Percentiles rank a stretch among this genome's conserved stretches.
Conservation (phyloP, 805 yeast genomes). For the Maudiozyma pseudohumilis region DNA sequence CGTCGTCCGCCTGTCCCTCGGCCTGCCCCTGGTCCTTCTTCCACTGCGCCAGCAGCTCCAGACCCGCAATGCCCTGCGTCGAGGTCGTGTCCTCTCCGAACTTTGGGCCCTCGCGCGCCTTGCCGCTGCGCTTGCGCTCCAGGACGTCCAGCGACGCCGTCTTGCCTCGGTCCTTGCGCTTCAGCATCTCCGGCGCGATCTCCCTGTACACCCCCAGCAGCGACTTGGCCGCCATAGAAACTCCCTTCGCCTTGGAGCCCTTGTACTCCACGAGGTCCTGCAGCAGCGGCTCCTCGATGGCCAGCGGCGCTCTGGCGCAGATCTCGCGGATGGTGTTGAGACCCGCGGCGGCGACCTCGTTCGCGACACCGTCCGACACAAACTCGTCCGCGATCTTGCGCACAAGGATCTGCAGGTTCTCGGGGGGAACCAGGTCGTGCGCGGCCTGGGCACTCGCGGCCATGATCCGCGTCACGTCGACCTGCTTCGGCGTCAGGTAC, state of each 20-base stretch:
- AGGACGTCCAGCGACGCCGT: slow-evolving; percentile 75
- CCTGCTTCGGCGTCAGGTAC: slow-evolving; percentile 88
- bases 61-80: slow-evolving; percentile 75
- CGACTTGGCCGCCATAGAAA: slow-evolving; percentile 87
- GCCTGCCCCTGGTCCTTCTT: too few relatives aligned
- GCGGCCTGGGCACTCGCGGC: slow-evolving; percentile 96
- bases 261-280: slow-evolving; percentile 87
- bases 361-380: slow-evolving; percentile 95
- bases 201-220: slow-evolving; percentile 82
- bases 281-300: slow-evolving; percentile 76
- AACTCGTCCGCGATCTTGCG: slow-evolving; percentile 95
- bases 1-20: too few relatives aligned
- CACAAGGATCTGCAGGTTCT: slow-evolving; percentile 65
- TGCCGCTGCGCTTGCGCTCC: slow-evolving; percentile 42
- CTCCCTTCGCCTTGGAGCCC: slow-evolving; percentile 90
- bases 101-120: slow-evolving; percentile 9
- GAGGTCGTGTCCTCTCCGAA: slow-evolving; percentile 57
- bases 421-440: slow-evolving; percentile 97
- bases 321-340: slow-evolving; percentile 91
- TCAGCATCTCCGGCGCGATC: slow-evolving; percentile 92
- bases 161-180: slow-evolving; percentile 87
- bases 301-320: slow-evolving; percentile 84
- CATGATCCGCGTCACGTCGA: slow-evolving; percentile 89
- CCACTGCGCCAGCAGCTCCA: slow-evolving; percentile 87
- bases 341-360: slow-evolving; percentile 98